These are phyloP conservation scores for Tetrahymena thermophila DNA, from an alignment of 73 alveolate species.

Conservation along the genomic window DNA sequence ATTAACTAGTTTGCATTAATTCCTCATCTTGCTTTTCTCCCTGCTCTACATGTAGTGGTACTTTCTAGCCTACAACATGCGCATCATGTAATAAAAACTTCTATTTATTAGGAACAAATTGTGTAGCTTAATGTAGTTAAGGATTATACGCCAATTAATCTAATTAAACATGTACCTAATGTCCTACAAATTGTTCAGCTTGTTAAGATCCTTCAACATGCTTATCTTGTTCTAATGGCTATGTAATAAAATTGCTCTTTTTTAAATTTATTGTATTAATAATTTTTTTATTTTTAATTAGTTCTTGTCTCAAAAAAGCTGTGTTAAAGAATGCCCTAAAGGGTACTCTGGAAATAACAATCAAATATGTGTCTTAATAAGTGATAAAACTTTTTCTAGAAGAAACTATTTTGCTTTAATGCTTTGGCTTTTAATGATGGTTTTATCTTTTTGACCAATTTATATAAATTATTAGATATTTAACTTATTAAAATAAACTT, in stretches of 20 bases:
- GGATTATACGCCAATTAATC: background rate
- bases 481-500: too few relatives aligned
- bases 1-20: background rate
- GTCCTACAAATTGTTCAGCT: background rate
- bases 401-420: background rate
- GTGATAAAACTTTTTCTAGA: too few relatives aligned
- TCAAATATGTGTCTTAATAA: background rate
- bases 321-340: background rate
- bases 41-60: background rate
- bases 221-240: background rate
- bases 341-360: background rate
- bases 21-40: background rate
- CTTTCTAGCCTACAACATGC: background rate
- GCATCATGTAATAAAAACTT: background rate
- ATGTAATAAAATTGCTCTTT: background rate
- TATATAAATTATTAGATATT: too few relatives aligned
- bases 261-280: background rate
- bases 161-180: background rate
- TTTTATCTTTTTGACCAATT: too few relatives aligned
- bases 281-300: too few relatives aligned
- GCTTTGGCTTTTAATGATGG: background rate
- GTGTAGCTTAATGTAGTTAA: background rate
- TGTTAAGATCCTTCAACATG: background rate
- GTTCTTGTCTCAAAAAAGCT: background rate
- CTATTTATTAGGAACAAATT: background rate